Conservation (phyloP, 2,329 filamentous ascomycete genomes). For the Alternaria angustiovoidea region DNA sequence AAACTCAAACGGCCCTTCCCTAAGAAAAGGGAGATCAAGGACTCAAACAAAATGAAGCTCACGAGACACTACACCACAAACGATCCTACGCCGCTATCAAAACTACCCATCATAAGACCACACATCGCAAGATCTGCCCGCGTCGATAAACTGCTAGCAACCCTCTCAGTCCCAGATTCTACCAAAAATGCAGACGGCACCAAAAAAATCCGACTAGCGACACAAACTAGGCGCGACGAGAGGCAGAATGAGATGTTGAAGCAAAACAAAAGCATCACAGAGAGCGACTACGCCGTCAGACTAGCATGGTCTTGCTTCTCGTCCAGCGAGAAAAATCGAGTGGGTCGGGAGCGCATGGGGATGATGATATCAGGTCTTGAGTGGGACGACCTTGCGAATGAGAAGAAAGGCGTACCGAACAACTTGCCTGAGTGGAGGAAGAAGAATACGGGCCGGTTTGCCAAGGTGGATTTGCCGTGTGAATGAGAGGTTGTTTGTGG, state of each 20-base stretch:
- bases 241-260: conserved; percentile 4
- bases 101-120: conserved; percentile 26
- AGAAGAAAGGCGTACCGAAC: conserved; percentile 20
- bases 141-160: conserved; percentile 19
- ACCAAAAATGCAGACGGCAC: neutral
- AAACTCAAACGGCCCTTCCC: conserved; percentile 30
- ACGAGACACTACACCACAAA: conserved; percentile 32
- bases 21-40: conserved; percentile 21
- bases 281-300: conserved; percentile 13
- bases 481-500: neutral
- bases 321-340: conserved; percentile 6
- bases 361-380: conserved; percentile 29
- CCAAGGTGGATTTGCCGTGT: neutral
- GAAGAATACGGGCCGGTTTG: conserved; percentile 21
- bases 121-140: conserved; percentile 27
- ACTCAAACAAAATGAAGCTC: conserved; percentile 33
- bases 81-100: neutral
- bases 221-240: neutral
- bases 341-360: conserved; percentile 18
- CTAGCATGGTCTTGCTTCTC: conserved; percentile 32
- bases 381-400: conserved; percentile 19
- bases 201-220: neutral
- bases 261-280: conserved; percentile 23
- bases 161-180: conserved; percentile 18
- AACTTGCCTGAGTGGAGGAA: conserved; percentile 35